Conservation (phyloP, 805 yeast genomes). For the Barnettozyma californica region DNA sequence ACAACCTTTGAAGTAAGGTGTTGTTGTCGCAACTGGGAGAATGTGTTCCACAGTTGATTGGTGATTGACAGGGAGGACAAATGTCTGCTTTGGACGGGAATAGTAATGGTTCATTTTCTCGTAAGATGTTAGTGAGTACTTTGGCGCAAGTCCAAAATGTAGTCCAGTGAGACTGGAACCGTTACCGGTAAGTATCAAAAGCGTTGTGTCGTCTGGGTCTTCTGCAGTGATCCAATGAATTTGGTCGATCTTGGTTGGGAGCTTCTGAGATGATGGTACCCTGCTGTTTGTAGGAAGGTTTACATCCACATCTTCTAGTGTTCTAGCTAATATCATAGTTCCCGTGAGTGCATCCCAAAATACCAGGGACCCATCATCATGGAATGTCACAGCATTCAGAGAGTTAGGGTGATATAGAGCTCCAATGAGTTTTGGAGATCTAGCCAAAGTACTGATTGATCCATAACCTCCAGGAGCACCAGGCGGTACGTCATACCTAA, state of each 20-base stretch:
- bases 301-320: conserved; percentile 58
- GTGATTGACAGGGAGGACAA: conserved; percentile 49
- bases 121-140: conserved; percentile 76
- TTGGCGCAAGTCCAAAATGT: conserved; percentile 77
- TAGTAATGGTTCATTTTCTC: conserved; percentile 78
- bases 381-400: conserved; percentile 70
- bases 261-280: conserved; percentile 12
- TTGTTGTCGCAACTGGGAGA: conserved; percentile 49
- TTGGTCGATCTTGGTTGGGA: conserved; percentile 39
- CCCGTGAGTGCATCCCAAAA: conserved; percentile 93
- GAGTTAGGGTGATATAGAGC: conserved; percentile 93
- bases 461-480: conserved; percentile 71
- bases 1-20: conserved; percentile 77
- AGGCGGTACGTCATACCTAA: conserved; percentile 58
- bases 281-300: conserved; percentile 41
- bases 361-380: conserved; percentile 76
- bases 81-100: conserved; percentile 50
- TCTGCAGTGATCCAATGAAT: conserved; percentile 74
- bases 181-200: conserved; percentile 68
- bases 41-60: conserved; percentile 40
- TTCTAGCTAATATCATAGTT: conserved; percentile 66
- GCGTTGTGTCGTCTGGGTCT: conserved; percentile 75
- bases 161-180: conserved; percentile 46
- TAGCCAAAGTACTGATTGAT: conserved; percentile 20
- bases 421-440: conserved; percentile 40